phyloP scores from a whole-genome alignment of 2,329 filamentous ascomycete species.

The Exophiala bonariae region DNA sequence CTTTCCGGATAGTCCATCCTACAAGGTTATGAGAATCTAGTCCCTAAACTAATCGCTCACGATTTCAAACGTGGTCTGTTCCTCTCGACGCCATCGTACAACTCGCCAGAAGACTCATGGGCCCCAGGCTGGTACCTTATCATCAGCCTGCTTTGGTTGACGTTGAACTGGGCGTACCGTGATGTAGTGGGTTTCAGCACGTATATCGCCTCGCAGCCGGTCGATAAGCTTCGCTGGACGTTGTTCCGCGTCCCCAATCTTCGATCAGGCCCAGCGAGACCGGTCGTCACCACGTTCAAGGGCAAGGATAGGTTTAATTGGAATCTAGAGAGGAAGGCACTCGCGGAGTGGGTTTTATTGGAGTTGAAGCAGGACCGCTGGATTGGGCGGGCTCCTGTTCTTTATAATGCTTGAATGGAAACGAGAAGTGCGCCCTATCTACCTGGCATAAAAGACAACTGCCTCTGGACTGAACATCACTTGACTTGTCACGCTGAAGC shows the following conservation, averaged over 20 bases:
- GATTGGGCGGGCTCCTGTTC: too few species aligned
- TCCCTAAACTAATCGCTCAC: conserved; percentile 9
- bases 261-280: conserved; percentile 7
- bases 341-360: conserved; percentile 22
- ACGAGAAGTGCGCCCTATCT: too few species aligned
- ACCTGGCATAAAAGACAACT: too few species aligned
- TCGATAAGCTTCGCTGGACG: conserved; percentile 1
- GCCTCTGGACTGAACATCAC: too few species aligned
- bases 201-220: conserved; percentile 4
- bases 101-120: not conserved
- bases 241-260: conserved; percentile 13
- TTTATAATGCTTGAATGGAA: too few species aligned
- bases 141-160: not conserved
- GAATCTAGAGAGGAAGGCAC: conserved; percentile 11
- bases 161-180: conserved; percentile 5
- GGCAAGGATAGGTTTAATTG: conserved; percentile 5
- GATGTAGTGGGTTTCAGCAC: conserved; percentile 5
- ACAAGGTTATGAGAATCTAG: conserved; percentile 9
- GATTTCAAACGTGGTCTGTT: conserved; percentile 7
- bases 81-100: conserved; percentile 15
- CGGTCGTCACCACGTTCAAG: conserved; percentile 7
- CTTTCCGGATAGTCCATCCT: too few species aligned
- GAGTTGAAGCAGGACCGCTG: conserved; percentile 1
- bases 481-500: too few species aligned
- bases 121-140: conserved; percentile 10